phyloP scores from a whole-genome alignment of 805 yeast genomes.

The Metschnikowia orientalis region DNA sequence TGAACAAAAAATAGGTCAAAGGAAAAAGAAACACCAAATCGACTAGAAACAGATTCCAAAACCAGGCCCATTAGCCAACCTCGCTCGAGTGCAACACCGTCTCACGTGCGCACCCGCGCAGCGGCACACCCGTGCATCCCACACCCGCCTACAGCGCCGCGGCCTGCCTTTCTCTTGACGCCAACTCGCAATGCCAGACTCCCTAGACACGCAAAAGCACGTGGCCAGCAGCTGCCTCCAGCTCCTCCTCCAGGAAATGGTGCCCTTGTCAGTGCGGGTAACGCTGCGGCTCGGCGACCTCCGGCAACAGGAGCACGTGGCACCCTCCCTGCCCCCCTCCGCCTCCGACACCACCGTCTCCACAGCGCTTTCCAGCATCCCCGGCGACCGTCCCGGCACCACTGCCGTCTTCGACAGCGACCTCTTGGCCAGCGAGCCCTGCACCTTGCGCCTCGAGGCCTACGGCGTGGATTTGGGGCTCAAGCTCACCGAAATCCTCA shows the following conservation, averaged over 20 bases:
- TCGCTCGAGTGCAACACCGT: no score
- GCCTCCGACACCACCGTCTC: slow-evolving; percentile 24
- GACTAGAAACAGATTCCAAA: no score
- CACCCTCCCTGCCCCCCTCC: slow-evolving; percentile 12
- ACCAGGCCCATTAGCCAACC: no score
- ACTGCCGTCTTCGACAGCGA: slow-evolving; percentile 36
- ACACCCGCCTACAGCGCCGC: no score
- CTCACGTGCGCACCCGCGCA: no score
- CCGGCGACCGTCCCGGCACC: slow-evolving; percentile 40
- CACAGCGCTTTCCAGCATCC: slow-evolving; percentile 26
- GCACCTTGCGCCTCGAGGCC: slow-evolving; percentile 55
- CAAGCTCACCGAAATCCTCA: slow-evolving; percentile 46
- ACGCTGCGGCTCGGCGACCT: slow-evolving; percentile 39
- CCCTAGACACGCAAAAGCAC: slow-evolving; percentile 19
- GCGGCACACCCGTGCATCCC: no score
- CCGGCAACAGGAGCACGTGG: not conserved
- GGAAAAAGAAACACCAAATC: no score
- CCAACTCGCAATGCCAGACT: slow-evolving; percentile 10
- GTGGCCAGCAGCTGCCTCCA: slow-evolving; percentile 58
- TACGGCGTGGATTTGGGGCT: slow-evolving; percentile 71
- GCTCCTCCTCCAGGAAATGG: slow-evolving; percentile 67
- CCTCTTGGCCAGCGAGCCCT: slow-evolving; percentile 43
- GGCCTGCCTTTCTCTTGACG: no score
- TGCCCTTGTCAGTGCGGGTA: slow-evolving; percentile 67
- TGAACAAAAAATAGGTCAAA: no score